phyloP scores from a whole-genome alignment of 2,329 filamentous ascomycete species.

The Daldinia sp. region DNA sequence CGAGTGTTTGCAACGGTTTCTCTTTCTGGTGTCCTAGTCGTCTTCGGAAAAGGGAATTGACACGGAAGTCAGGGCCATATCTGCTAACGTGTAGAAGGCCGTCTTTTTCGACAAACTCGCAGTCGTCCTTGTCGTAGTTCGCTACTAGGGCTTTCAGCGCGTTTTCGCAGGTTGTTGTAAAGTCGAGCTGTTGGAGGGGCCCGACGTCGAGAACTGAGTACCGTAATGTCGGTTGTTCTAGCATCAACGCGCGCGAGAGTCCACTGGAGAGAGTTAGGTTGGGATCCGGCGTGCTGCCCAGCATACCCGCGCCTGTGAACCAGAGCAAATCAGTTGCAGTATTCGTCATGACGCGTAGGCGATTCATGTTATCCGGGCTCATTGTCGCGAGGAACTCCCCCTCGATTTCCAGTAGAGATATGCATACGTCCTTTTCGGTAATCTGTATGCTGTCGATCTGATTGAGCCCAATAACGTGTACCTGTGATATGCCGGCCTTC shows the following conservation, averaged over 20 bases:
- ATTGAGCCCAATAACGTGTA: not conserved
- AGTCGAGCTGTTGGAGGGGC: not conserved
- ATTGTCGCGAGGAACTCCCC: not conserved
- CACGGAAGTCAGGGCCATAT: not conserved
- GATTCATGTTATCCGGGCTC: not conserved
- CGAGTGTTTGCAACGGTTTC: not conserved
- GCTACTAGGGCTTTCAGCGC: not conserved
- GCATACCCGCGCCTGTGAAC: not conserved
- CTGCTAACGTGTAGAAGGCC: not conserved
- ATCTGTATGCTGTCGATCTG: not conserved
- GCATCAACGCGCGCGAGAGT: not conserved
- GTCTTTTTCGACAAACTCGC: not conserved
- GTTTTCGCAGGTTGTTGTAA: not conserved
- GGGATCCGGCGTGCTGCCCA: not conserved
- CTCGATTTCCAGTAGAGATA: not conserved
- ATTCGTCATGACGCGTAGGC: not conserved
- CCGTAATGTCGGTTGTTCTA: not conserved
- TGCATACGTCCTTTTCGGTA: not conserved
- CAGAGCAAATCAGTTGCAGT: not conserved
- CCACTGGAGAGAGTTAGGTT: not conserved
- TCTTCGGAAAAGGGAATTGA: not conserved
- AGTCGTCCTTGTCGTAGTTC: not conserved
- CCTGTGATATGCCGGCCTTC: not conserved
- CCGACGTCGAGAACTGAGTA: not conserved
- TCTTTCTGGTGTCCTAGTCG: not conserved